Conservation (phyloP, 305 asterid genomes). For the Solanum chacoense region DNA sequence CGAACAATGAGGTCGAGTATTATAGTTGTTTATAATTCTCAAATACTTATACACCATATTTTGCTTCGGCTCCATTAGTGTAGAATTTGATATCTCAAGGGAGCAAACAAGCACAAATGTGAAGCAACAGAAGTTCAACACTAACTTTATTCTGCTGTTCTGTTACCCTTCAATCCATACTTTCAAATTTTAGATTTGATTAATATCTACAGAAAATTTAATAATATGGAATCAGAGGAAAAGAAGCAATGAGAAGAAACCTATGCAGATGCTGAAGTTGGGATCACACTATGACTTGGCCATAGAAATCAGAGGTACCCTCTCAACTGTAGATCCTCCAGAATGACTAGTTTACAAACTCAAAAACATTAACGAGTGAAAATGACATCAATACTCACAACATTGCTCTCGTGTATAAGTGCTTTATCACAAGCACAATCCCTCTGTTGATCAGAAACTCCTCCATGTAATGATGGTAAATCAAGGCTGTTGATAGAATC, state of each 20-base stretch:
- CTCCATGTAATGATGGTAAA: slow-evolving; percentile 19
- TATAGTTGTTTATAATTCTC: not conserved
- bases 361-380: not conserved
- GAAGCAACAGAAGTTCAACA: not conserved
- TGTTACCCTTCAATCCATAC: not conserved
- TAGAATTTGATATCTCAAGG: not conserved
- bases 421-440: slow-evolving; percentile 21
- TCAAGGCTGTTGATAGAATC: slow-evolving; percentile 21
- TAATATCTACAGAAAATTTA: not conserved
- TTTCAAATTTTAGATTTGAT: not conserved
- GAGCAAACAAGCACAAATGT: not conserved
- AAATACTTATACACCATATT: not conserved
- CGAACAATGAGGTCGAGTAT: not conserved
- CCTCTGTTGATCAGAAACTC: slow-evolving; percentile 24
- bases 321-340: not conserved
- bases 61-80: not conserved
- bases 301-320: not conserved
- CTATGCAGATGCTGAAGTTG: not conserved
- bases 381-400: slow-evolving; percentile 27
- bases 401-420: slow-evolving; percentile 26
- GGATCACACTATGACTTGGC: not conserved
- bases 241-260: not conserved
- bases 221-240: not conserved
- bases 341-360: not conserved
- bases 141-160: not conserved